Evolutionary conservation across 1,284 basidiomycete species (phyloP).

Genomic region (Cystobasidiaceae sp.): DNA sequence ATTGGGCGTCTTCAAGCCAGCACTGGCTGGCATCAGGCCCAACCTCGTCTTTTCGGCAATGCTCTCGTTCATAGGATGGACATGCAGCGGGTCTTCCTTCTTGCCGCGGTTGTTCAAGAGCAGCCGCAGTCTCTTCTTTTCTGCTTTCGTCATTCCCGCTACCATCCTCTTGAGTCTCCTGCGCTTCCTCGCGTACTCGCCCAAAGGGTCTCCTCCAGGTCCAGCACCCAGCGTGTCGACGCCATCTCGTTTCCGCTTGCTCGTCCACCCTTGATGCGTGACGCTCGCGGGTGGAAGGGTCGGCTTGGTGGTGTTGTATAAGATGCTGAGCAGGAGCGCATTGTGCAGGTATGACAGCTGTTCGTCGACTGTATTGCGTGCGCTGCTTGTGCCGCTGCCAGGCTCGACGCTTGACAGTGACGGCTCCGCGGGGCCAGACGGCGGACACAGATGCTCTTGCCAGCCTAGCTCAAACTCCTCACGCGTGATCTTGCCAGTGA

Average conservation of each 20-base stretch:
- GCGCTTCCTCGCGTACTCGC: conserved; percentile 29
- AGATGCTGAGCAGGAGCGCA: conserved; percentile 48
- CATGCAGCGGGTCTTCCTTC: background rate
- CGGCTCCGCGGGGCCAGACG: conserved; percentile 27
- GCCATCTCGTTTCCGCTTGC: conserved; percentile 34
- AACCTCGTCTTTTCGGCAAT: conserved; percentile 16
- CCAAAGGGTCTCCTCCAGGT: conserved; percentile 4
- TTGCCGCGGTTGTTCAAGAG: conserved; percentile 16
- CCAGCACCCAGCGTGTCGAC: conserved; percentile 17
- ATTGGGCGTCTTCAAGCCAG: conserved; percentile 27
- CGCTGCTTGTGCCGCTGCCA: conserved; percentile 10
- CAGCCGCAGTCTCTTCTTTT: conserved; percentile 41
- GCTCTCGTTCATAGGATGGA: background rate
- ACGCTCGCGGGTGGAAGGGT: conserved; percentile 37
- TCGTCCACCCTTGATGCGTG: conserved; percentile 40
- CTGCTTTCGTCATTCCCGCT: conserved; percentile 35
- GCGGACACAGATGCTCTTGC: conserved; percentile 38
- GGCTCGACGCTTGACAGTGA: conserved; percentile 36
- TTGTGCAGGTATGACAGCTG: conserved; percentile 46
- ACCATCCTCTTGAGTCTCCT: conserved; percentile 10
- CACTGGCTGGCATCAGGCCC: conserved; percentile 26
- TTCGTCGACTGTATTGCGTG: conserved; percentile 13
- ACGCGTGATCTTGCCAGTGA: conserved; percentile 47
- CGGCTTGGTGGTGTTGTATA: conserved; percentile 47
- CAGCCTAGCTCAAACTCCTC: conserved; percentile 46